Percentiles rank a stretch among this genome's conserved stretches.
These are phyloP conservation scores for Chlorociboria aeruginascens DNA, from an alignment of 495 filamentous ascomycete species.

Conservation along the genomic window DNA sequence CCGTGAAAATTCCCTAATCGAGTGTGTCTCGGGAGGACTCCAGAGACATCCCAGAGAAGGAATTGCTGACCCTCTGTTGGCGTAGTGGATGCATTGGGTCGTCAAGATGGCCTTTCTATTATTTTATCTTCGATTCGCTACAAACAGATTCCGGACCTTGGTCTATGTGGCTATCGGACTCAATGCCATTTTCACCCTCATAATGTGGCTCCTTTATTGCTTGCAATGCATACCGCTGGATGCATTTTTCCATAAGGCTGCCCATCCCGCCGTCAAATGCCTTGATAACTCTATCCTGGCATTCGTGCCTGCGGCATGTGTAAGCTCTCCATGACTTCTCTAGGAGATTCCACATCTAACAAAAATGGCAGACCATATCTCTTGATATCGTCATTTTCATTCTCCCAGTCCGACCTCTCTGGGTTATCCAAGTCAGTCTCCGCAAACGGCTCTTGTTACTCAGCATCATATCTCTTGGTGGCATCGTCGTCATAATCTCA, in stretches of 20 bases:
- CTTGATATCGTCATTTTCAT: constrained; percentile 28
- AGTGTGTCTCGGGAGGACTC: no score
- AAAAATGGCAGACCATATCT: constrained; percentile 22
- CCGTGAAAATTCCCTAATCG: no score
- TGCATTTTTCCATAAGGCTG: constrained; percentile 14
- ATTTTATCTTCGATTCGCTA: constrained; percentile 38
- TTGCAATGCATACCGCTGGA: constrained; percentile 9
- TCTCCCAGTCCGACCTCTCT: constrained; percentile 28
- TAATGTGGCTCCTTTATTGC: constrained; percentile 17
- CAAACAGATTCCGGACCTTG: constrained; percentile 22
- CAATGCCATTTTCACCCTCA: constrained; percentile 25
- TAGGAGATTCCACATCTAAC: constrained; percentile 23
- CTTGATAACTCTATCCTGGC: constrained; percentile 24
- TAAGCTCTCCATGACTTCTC: constrained; percentile 27
- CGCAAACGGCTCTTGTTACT: constrained; percentile 3
- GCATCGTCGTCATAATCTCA: constrained; percentile 16
- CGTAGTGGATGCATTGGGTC: constrained; percentile 26
- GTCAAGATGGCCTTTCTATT: constrained; percentile 33
- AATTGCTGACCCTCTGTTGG: no score
- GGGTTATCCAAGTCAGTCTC: constrained; percentile 23
- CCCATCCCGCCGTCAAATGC: constrained; percentile 22
- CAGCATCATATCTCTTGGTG: constrained; percentile 13
- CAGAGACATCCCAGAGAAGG: no score
- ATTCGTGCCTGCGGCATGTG: neutral
- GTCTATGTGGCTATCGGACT: constrained; percentile 26